phyloP scores from a whole-genome alignment of 2,329 filamentous ascomycete genomes.

The Hysterium pulicare region DNA sequence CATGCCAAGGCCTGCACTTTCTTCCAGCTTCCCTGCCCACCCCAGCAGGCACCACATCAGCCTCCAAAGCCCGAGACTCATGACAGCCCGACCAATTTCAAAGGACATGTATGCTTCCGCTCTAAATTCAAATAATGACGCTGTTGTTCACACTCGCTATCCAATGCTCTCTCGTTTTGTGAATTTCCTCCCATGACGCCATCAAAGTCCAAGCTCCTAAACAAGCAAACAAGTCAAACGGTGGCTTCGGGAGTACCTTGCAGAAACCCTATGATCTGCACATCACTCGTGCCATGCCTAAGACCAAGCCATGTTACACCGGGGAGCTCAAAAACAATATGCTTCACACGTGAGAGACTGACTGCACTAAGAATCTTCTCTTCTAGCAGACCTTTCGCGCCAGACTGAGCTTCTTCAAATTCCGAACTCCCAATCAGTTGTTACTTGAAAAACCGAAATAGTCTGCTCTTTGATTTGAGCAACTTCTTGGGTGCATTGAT shows the following conservation, averaged over 20 bases:
- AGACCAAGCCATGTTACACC: neutral
- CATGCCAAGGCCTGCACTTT: constrained; percentile 27
- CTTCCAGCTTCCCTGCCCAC: constrained; percentile 8
- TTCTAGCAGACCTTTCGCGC: too few species aligned
- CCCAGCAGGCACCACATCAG: neutral
- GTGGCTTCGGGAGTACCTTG: constrained; percentile 35
- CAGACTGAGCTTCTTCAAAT: too few species aligned
- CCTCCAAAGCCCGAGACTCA: neutral
- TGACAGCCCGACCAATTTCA: neutral
- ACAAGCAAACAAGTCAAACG: neutral
- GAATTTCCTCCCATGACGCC: constrained; percentile 7
- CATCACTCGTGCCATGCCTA: too few species aligned
- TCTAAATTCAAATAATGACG: constrained; percentile 3
- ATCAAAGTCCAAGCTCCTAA: neutral
- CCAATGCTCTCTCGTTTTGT: constrained; percentile 5
- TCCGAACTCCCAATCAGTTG: too few species aligned
- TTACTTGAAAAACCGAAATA: constrained; percentile 36
- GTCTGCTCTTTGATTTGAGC: constrained; percentile 32
- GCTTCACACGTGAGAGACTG: constrained; percentile 1
- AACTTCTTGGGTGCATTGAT: constrained; percentile 20
- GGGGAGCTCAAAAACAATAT: constrained; percentile 1
- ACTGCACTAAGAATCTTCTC: too few species aligned
- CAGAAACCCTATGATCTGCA: constrained; percentile 27
- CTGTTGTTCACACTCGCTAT: constrained; percentile 7
- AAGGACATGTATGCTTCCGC: neutral